These are phyloP conservation scores for Citrus sp. DNA, from an alignment of 345 rosid genomes.

Conservation along the genomic window DNA sequence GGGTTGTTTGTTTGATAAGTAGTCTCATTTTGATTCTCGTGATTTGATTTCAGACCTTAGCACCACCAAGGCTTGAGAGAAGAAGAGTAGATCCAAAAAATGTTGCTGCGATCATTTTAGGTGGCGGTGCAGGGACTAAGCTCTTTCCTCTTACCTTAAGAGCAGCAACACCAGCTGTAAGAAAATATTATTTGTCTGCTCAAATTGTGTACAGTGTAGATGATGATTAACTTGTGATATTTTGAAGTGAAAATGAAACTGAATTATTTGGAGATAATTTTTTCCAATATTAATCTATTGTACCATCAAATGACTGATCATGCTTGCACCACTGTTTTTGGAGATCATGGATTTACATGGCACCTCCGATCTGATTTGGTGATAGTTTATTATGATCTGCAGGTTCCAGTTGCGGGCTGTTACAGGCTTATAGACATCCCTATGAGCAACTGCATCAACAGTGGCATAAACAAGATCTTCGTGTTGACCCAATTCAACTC, in stretches of 20 bases:
- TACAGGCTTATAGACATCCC: constrained; percentile 91
- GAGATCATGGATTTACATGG: not conserved
- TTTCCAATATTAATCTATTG: not conserved
- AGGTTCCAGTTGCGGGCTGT: constrained; percentile 98
- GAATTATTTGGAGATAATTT: not conserved
- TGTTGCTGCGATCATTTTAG: constrained; percentile 83
- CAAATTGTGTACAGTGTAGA: not conserved
- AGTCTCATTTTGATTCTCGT: not conserved
- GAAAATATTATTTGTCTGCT: constrained; percentile 14
- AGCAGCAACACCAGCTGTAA: constrained; percentile 95
- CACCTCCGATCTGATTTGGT: constrained; percentile 3
- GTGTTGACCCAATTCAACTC: constrained; percentile 95
- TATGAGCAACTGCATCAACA: constrained; percentile 97
- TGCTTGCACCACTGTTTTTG: not conserved
- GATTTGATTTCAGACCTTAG: constrained; percentile 40
- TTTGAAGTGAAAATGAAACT: not conserved
- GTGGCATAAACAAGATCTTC: constrained; percentile 89
- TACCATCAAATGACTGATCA: not conserved
- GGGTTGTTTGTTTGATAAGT: not conserved
- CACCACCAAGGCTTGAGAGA: constrained; percentile 47
- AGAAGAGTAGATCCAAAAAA: constrained; percentile 71
- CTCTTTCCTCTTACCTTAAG: constrained; percentile 90
- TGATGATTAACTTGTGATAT: not conserved
- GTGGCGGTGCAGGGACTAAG: constrained; percentile 92
- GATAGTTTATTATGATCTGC: constrained; percentile 17